Percentiles rank a stretch among this genome's conserved stretches.
Evolutionary conservation across 208 protist genomes (phyloP).

Genomic region (Naegleria fowleri): DNA sequence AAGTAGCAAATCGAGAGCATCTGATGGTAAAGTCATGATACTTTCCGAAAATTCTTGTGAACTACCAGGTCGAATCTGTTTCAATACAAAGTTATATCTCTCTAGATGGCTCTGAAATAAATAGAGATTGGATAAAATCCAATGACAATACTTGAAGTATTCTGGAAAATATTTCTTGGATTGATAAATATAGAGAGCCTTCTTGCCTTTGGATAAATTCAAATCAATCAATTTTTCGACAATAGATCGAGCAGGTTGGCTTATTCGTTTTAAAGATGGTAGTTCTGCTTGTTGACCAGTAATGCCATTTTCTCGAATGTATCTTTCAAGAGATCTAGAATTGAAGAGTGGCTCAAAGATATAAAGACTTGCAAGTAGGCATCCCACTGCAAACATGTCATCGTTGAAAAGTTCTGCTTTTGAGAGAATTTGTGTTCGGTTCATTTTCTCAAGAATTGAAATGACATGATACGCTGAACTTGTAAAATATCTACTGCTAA

Average conservation of each 20-base stretch:
- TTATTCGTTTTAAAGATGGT: neutral
- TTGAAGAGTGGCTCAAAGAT: constrained; percentile 14
- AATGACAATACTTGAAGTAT: neutral
- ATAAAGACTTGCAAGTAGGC: neutral
- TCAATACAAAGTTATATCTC: neutral
- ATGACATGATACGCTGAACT: neutral
- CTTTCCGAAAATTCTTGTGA: neutral
- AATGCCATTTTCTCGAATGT: neutral
- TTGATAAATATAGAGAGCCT: neutral
- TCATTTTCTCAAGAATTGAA: neutral
- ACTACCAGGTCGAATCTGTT: neutral
- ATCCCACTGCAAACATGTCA: constrained; percentile 23
- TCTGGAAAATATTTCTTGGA: neutral
- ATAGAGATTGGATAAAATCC: neutral
- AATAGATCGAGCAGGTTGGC: neutral
- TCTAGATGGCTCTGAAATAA: neutral
- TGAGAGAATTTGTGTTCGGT: neutral
- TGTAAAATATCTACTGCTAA: neutral
- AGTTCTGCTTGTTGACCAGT: neutral
- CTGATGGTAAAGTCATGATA: neutral
- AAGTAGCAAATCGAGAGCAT: neutral
- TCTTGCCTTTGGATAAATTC: neutral
- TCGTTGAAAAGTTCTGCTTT: neutral
- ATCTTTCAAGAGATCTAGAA: neutral
- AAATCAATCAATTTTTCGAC: constrained; percentile 12